Base-by-base conservation (phyloP, 108 stramenopile species). In the Cyclotella baltica region DNA sequence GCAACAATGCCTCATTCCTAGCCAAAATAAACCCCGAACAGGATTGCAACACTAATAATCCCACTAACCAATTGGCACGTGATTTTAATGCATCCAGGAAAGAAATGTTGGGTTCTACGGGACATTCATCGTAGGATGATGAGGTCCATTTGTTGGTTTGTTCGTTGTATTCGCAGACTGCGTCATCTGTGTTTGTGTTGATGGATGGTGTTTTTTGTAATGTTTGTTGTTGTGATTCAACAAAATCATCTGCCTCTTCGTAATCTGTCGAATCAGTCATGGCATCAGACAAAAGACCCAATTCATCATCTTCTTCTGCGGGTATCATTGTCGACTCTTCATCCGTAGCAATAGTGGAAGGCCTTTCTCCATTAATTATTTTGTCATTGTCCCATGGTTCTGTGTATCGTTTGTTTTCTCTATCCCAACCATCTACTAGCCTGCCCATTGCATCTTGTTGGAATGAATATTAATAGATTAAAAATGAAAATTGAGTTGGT, bases 61-160 rank as follows among this genome's bases (percentile, higher is more conserved):
- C 88, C 38, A 84, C 78, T 34, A 88, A 66, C 88, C 88, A 88
- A 15, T 72, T 33, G 25, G 75, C 71, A 29, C 86, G 80, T 4
- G 84, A 84, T 22, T 70, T 53, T 71, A 85, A 38, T 3, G 84
- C 80, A 68, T 85, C 84, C 33, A 47, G 9, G 43, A 83, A 83
- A 38, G 78, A 69, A 13, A 80, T 69, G 55, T 80, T 80, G 52
- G 83, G 83, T 63, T 83, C 83, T 4, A 83, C 9, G 36, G 83
- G 83, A 28, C 83, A 83, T 63, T 81, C 80, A 28, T 66, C 87
- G 5, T 55, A 31, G 25, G 36, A 58, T 31, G 29, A 18, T 1
- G 67, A 52, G 11, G 51, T 68, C 64, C 64, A 65, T 65, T 47
- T 43, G 37, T 65, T 25, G 9, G 38, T 65, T 27, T 25, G 23